Conservation (phyloP, 352 stramenopile genomes). For the Elongisporangium anandrum region DNA sequence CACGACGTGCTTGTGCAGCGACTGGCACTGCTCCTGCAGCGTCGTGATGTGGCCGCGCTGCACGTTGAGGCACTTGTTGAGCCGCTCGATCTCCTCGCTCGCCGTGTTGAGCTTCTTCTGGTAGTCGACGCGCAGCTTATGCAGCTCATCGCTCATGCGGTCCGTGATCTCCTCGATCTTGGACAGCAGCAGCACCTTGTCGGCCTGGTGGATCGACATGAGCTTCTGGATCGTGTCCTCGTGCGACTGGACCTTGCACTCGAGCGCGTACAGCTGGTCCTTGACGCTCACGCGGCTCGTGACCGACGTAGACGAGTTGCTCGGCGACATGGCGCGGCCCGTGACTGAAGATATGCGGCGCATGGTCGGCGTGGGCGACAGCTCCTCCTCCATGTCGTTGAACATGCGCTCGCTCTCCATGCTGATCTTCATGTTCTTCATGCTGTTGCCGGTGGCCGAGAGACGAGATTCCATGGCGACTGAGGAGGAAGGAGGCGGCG, state of each 20-base stretch:
- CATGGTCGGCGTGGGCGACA: constrained; percentile 44
- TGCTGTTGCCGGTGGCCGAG: constrained; percentile 48
- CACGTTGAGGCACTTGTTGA: constrained; percentile 83
- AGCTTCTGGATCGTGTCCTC: constrained; percentile 83
- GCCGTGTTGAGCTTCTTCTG: constrained; percentile 81
- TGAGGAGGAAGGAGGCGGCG: neutral
- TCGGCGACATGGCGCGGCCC: constrained; percentile 41
- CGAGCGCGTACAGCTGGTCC: constrained; percentile 72
- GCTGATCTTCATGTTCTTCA: constrained; percentile 82
- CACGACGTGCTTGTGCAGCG: constrained; percentile 79
- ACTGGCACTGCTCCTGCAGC: constrained; percentile 79
- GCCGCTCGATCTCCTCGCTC: constrained; percentile 76
- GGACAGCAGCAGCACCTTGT: constrained; percentile 68
- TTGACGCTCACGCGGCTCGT: constrained; percentile 61
- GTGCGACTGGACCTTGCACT: constrained; percentile 76
- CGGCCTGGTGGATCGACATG: constrained; percentile 76
- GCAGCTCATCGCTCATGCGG: constrained; percentile 68
- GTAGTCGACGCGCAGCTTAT: constrained; percentile 75
- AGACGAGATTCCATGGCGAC: constrained; percentile 56
- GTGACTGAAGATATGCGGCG: constrained; percentile 54
- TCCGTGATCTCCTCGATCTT: constrained; percentile 84
- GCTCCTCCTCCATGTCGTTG: constrained; percentile 67
- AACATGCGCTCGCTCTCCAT: constrained; percentile 83
- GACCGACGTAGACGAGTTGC: constrained; percentile 36
- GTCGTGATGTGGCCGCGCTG: constrained; percentile 82